Percentiles rank a stretch among this genome's conserved stretches.
These are phyloP conservation scores for Pueraria montana DNA, from an alignment of 306 rosid genomes.

Conservation along the genomic window DNA sequence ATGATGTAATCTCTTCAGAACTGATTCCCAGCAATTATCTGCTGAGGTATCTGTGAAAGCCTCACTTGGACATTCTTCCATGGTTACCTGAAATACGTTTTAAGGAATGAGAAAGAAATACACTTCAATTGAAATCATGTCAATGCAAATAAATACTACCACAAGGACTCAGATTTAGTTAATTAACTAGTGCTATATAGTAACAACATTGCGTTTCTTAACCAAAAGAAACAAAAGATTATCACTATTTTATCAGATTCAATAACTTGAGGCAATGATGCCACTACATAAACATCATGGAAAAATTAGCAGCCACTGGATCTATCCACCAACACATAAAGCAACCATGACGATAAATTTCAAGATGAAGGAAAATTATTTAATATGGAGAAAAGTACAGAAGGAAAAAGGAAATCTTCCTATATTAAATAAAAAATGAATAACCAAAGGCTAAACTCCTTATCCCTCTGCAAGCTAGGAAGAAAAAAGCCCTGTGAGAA, in stretches of 20 bases:
- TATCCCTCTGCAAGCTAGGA: neutral
- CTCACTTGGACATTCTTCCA: constrained; percentile 72
- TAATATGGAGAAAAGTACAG: neutral
- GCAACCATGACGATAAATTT: constrained; percentile 2
- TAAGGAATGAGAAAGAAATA: neutral
- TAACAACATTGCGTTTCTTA: constrained; percentile 21
- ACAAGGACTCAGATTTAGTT: neutral
- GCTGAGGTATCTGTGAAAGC: constrained; percentile 66
- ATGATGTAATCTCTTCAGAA: constrained; percentile 61
- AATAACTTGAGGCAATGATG: constrained; percentile 7
- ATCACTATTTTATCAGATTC: neutral
- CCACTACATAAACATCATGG: neutral
- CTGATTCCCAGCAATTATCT: constrained; percentile 84
- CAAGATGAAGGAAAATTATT: neutral
- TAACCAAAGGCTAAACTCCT: neutral
- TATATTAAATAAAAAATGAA: neutral
- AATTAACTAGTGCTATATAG: neutral
- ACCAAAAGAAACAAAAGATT: neutral
- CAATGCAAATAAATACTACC: constrained; percentile 15
- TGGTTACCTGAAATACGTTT: constrained; percentile 69
- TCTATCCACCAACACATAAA: constrained; percentile 10
- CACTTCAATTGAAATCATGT: constrained; percentile 24
- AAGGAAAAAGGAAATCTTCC: neutral
- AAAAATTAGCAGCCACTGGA: neutral
- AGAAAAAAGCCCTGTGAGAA: neutral